Base-by-base conservation (phyloP, 108 stramenopile species). In the Bacterosira constricta region DNA sequence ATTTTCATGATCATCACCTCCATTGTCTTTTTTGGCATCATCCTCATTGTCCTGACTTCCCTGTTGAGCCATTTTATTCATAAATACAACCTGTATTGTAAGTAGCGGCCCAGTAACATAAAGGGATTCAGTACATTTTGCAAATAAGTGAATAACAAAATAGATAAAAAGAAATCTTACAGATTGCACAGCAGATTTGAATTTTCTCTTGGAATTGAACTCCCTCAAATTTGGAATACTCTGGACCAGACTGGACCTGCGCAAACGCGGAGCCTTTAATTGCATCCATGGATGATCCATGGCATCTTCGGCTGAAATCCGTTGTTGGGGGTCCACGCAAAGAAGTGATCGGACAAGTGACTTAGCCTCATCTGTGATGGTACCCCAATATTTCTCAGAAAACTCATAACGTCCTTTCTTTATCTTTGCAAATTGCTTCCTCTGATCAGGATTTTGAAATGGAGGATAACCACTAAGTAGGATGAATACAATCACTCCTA, bases 401-500 rank as follows among this genome's bases (percentile, higher is more conserved):
- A 94, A 94, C 37, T 68, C 73, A 49, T 87, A 92, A 9, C 75
- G 41, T 21, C 83, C 83, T 4, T 60, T 69, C n/a, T 71, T 76
- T 57, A 92, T 92, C 15, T 59, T 68, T 13, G 49, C 39, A 10
- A 79, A 72, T 45, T 51, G 41, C 25, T 93, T 54, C 46, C 77
- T 63, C 12, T 81, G 57, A 21, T 83, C 60, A 26, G 84, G 68
- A 8, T 94, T 83, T 54, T 89, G 88, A 68, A 97, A 97, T 1
- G 96, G 96, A 30, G 89, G 86, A 66, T 94, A 96, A 6, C 96
- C 96, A 30, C 90, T 94, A 13, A 98, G 66, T 12, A 98, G 67
- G 35, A 98, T 93, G 75, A 89, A 98, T 1, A 84, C 70, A 45
- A 98, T 93, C 21, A 98, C 97, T 17, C 97, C 97, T 39, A 10